Base-by-base conservation (phyloP, 257 asterid species). In the Solanum arcanum region DNA sequence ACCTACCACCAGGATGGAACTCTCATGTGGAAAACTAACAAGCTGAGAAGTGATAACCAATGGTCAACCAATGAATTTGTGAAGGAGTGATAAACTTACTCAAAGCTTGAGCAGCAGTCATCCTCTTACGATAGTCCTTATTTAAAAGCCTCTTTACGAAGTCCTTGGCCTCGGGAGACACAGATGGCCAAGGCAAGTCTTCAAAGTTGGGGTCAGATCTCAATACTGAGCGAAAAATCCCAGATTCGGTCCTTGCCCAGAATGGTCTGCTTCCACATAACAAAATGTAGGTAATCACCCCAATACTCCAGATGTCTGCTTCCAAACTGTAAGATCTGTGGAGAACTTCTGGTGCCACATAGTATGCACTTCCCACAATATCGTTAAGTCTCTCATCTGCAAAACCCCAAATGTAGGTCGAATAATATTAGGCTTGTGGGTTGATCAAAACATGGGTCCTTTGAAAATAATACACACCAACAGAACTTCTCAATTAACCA, bases 41-140 rank as follows among this genome's bases (percentile, higher is more conserved):
- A 18, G 46, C 68, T 47, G 69, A 80, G 44, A 80, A 74, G 81
- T 74, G 49, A 74, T 20, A 37, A 49, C 25, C 31, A 62, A 23
- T 62, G 31, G 31, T 44, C 62, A 14, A 78, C 41, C n/a, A 78
- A 46, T 78, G 84, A 46, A 78, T 27, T 78, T 49, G 20, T 29
- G 85, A 37, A 84, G 41, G 52, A 68, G 44, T 64, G 86, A 86
- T 44, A 76, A 31, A 95, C 96, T 95, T 87, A 97, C 99, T 94
- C 94, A 97, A 91, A 91, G 99, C 99, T 91, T 97, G 99, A 68
- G 99, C 98, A 83, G 99, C 99, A 60, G 98, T 95, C 98, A 97
- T 95, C 92, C 98, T 91, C 90, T 97, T 97, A 77, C 98, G 92
- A 87, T 95, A 95, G 91, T 97, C 99, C 93, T 95, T 97, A 91